Percentiles rank a stretch among this genome's conserved stretches.
These are phyloP conservation scores for Cucurbitaria berberidis DNA, from an alignment of 2,329 filamentous ascomycete genomes.

Conservation along the genomic window DNA sequence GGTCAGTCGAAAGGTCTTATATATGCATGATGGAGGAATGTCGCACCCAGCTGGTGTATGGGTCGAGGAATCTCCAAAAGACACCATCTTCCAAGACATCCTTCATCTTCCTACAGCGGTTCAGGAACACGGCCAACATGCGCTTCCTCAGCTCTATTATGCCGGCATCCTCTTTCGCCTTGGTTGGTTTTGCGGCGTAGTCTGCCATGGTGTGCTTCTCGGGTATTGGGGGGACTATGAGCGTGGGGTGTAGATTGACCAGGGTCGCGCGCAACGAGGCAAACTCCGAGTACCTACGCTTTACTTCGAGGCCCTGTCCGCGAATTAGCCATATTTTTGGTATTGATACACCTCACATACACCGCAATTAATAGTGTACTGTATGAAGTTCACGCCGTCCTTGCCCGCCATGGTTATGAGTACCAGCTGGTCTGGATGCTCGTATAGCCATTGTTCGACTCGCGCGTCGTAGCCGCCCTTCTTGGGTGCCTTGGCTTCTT, in stretches of 20 bases:
- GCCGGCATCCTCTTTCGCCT: slow-evolving; percentile 94
- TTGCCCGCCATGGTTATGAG: slow-evolving; percentile 95
- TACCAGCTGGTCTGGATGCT: slow-evolving; percentile 88
- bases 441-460: slow-evolving; percentile 96
- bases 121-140: slow-evolving; percentile 95
- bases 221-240: slow-evolving; percentile 95
- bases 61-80: slow-evolving; percentile 97
- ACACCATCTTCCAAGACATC: slow-evolving; percentile 91
- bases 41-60: slow-evolving; percentile 95
- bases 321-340: slow-evolving; percentile 17
- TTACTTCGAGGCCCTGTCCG: slow-evolving; percentile 86
- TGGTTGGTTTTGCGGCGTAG: slow-evolving; percentile 96
- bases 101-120: slow-evolving; percentile 91
- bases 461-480: slow-evolving; percentile 92
- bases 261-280: slow-evolving; percentile 87
- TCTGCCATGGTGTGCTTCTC: slow-evolving; percentile 99
- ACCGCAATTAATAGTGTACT: slow-evolving; percentile 94
- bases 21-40: not conserved
- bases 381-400: slow-evolving; percentile 90
- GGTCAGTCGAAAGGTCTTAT: not conserved
- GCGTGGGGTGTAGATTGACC: slow-evolving; percentile 88
- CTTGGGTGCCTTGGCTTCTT: slow-evolving; percentile 60
- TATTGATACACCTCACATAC: slow-evolving; percentile 59
- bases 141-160: slow-evolving; percentile 97
- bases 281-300: slow-evolving; percentile 95